Conservation (phyloP, 2,329 filamentous ascomycete species). For the Xylaria sp. region DNA sequence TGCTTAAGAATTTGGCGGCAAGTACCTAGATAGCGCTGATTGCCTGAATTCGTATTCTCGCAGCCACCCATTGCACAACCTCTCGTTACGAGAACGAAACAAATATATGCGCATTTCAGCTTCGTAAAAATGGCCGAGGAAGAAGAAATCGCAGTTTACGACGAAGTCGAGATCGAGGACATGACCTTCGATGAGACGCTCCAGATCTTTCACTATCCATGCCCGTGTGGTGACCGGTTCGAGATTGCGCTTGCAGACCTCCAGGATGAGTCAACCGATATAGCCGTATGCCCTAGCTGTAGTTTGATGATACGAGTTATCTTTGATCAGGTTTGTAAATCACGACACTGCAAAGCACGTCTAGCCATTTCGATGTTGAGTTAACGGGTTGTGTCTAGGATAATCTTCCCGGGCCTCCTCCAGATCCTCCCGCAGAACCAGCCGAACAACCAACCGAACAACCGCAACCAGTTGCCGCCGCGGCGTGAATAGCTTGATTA, state of each 20-base stretch:
- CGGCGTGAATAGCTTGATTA: constrained; percentile 41
- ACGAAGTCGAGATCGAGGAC: constrained; percentile 98
- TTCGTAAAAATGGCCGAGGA: constrained; percentile 65
- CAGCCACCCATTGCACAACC: background rate
- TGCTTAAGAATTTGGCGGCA: constrained; percentile 30
- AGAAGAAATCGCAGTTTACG: constrained; percentile 79
- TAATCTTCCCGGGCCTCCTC: constrained; percentile 48
- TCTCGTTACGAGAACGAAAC: background rate
- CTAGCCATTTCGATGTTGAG: constrained; percentile 2
- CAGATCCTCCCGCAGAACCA: constrained; percentile 43
- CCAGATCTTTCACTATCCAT: constrained; percentile 95
- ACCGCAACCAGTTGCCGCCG: constrained; percentile 46
- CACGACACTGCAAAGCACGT: background rate
- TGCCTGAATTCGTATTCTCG: constrained; percentile 5
- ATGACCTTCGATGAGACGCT: constrained; percentile 88
- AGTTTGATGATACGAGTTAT: constrained; percentile 97
- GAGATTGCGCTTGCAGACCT: constrained; percentile 88
- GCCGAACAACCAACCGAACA: constrained; percentile 34
- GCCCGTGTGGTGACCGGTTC: constrained; percentile 96
- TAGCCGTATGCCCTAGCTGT: constrained; percentile 97
- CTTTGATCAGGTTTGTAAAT: constrained; percentile 78
- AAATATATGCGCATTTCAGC: background rate
- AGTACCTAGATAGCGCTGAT: constrained; percentile 15
- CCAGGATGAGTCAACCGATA: constrained; percentile 83
- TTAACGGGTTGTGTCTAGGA: constrained; percentile 41